Percentiles rank a stretch among this genome's conserved stretches.
phyloP scores from a whole-genome alignment of 345 rosid genomes.

The Odontarrhena argentea region DNA sequence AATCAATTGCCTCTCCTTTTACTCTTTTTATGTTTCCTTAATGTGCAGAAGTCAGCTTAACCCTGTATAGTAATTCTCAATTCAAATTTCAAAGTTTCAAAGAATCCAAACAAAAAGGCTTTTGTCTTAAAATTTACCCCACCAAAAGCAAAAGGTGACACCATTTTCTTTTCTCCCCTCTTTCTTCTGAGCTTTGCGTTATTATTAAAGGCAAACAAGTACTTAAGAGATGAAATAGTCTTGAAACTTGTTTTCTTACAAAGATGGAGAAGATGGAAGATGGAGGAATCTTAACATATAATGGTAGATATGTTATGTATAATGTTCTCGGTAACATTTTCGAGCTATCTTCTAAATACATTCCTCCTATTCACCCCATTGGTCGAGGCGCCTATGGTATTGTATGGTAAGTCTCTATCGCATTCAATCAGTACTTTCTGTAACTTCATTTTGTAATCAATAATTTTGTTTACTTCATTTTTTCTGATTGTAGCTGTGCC shows the following conservation, averaged over 20 bases:
- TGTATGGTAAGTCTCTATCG: conserved; percentile 61
- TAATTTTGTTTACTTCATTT: neutral
- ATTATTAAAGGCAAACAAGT: conserved; percentile 5
- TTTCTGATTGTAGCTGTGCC: conserved; percentile 57
- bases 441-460: neutral
- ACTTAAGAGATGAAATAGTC: conserved; percentile 30
- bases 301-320: conserved; percentile 63
- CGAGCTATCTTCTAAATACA: conserved; percentile 68
- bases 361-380: conserved; percentile 80
- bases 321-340: conserved; percentile 70
- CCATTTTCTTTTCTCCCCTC: conserved; percentile 17
- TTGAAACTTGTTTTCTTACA: conserved; percentile 20
- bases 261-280: conserved; percentile 52
- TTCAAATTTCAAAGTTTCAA: conserved; percentile 42
- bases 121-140: conserved; percentile 32
- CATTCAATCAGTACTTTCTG: neutral
- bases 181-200: conserved; percentile 18
- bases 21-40: neutral
- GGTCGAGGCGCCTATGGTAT: conserved; percentile 93
- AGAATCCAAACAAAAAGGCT: conserved; percentile 11
- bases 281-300: conserved; percentile 39
- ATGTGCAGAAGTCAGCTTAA: conserved; percentile 25
- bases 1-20: neutral
- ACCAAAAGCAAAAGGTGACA: conserved; percentile 37
- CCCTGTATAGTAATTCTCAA: conserved; percentile 14